phyloP scores from a whole-genome alignment of 2,329 filamentous ascomycete species.

The Rutstroemia sydowiana region DNA sequence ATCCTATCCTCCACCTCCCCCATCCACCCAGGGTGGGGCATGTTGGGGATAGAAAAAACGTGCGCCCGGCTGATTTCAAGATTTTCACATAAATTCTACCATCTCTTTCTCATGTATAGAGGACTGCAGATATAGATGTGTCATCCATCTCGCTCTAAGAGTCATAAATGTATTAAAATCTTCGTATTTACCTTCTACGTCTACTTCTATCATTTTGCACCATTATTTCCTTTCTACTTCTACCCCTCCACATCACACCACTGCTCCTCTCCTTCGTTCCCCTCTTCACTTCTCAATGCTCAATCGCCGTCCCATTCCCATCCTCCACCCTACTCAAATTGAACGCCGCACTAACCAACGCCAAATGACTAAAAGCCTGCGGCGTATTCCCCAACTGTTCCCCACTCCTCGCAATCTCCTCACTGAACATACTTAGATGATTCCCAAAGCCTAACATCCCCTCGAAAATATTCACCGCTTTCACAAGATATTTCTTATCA shows the following conservation, averaged over 20 bases:
- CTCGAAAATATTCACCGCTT: constrained; percentile 64
- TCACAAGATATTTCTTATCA: constrained; percentile 54
- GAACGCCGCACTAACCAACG: constrained; percentile 69
- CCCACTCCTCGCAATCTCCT: constrained; percentile 67
- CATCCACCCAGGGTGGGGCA: no score
- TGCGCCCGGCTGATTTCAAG: no score
- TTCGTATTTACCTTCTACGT: no score
- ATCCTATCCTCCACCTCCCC: no score
- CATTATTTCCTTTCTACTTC: neutral
- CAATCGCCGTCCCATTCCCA: neutral
- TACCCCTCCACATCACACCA: neutral
- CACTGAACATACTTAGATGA: constrained; percentile 70
- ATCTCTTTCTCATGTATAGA: no score
- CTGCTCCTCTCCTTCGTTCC: neutral
- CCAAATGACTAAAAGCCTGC: constrained; percentile 71
- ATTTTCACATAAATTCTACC: no score
- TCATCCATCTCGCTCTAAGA: no score
- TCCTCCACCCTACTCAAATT: constrained; percentile 53
- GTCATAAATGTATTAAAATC: no score
- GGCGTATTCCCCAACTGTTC: constrained; percentile 76
- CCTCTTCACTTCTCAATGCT: neutral
- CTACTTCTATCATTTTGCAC: no score
- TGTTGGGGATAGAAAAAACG: no score
- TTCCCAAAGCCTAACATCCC: constrained; percentile 73
- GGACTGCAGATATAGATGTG: no score